Conservation (phyloP, 345 rosid genomes). For the Melastoma malabathricum region DNA sequence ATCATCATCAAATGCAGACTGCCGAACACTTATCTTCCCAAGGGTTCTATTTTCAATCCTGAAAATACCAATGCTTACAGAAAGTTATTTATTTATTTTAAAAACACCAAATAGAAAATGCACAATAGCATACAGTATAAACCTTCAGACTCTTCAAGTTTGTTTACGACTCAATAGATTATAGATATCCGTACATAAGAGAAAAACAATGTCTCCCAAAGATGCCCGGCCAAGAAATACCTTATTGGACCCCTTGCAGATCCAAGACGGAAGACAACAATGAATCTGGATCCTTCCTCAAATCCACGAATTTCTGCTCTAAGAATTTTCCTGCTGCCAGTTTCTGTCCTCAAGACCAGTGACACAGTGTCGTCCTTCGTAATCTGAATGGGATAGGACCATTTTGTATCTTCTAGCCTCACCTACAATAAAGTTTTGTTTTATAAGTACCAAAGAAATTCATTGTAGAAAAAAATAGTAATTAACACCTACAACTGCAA, state of each 20-base stretch:
- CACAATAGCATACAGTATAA: too few relatives aligned
- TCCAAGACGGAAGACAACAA: conserved; percentile 82
- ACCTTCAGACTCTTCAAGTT: background rate
- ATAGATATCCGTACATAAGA: too few relatives aligned
- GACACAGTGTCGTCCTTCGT: conserved; percentile 77
- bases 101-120: too few relatives aligned
- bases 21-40: conserved; percentile 57
- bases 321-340: conserved; percentile 42
- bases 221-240: conserved; percentile 17
- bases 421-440: conserved; percentile 29
- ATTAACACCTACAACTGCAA: too few relatives aligned
- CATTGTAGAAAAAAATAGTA: too few relatives aligned
- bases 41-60: conserved; percentile 86
- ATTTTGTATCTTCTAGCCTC: conserved; percentile 58
- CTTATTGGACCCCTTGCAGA: conserved; percentile 79
- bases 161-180: background rate
- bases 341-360: conserved; percentile 55
- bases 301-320: conserved; percentile 83
- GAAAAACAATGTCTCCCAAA: background rate
- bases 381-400: conserved; percentile 89
- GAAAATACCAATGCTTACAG: conserved; percentile 4
- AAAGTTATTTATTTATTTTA: too few relatives aligned
- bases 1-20: conserved; percentile 75
- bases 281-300: conserved; percentile 97
- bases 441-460: too few relatives aligned